Conservation (phyloP, 108 stramenopile species). For the Nitzschia sp. region DNA sequence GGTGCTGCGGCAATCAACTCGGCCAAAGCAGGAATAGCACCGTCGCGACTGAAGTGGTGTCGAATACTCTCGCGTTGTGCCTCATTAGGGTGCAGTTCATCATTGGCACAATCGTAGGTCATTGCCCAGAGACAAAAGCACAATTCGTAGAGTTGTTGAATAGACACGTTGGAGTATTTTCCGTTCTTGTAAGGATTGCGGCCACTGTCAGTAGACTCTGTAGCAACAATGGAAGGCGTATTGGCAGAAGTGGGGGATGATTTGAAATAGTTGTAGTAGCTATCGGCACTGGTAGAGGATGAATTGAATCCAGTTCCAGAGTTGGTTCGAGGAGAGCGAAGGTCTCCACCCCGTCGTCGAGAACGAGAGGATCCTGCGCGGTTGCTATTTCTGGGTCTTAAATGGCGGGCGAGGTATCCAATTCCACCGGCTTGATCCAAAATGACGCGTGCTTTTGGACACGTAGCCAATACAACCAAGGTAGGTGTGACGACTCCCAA, state of each 20-base stretch:
- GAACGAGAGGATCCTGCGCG: not conserved
- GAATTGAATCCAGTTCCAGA: too few relatives aligned
- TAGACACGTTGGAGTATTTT: slow-evolving; percentile 21
- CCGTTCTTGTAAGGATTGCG: too few relatives aligned
- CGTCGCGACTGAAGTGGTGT: slow-evolving; percentile 53
- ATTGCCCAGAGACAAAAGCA: slow-evolving; percentile 88
- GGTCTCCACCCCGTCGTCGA: not conserved
- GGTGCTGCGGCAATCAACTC: slow-evolving; percentile 74
- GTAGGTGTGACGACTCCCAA: slow-evolving; percentile 68
- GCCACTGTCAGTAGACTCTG: too few relatives aligned
- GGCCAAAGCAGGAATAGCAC: slow-evolving; percentile 57
- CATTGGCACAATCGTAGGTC: slow-evolving; percentile 58
- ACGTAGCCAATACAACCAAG: slow-evolving; percentile 52
- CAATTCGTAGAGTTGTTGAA: slow-evolving; percentile 92
- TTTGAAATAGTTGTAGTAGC: too few relatives aligned
- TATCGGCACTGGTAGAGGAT: too few relatives aligned
- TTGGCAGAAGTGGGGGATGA: too few relatives aligned
- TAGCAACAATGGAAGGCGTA: too few relatives aligned
- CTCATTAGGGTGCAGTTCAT: too few relatives aligned
- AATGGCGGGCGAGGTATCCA: slow-evolving; percentile 65
- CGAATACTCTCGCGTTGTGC: slow-evolving; percentile 30
- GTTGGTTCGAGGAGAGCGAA: too few relatives aligned
- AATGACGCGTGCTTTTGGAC: slow-evolving; percentile 50
- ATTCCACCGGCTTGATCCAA: slow-evolving; percentile 73
- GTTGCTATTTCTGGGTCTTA: slow-evolving; percentile 29